Conservation (phyloP, 1,139 yeast species). For the Magnusiomyces paraingens region DNA sequence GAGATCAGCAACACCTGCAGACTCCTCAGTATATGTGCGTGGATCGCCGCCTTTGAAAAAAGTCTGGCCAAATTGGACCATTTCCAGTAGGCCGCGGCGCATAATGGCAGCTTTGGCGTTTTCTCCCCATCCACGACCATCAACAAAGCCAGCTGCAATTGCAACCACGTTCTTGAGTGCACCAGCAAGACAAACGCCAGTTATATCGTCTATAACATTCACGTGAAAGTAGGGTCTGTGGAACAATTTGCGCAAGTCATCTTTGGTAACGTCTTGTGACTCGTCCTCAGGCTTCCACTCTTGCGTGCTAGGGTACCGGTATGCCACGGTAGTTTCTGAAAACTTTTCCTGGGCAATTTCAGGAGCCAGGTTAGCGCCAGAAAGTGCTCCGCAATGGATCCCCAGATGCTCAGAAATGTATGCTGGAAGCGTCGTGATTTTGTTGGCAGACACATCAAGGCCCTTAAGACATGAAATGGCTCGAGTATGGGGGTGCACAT, state of each 20-base stretch:
- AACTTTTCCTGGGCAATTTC: constrained; percentile 91
- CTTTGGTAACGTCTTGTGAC: constrained; percentile 66
- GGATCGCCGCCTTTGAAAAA: constrained; percentile 65
- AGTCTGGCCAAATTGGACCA: constrained; percentile 72
- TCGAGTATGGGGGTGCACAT: constrained; percentile 59
- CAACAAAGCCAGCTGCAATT: constrained; percentile 89
- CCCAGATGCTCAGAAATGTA: constrained; percentile 71
- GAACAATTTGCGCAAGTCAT: constrained; percentile 63
- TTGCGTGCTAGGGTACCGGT: constrained; percentile 47
- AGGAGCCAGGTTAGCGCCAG: constrained; percentile 93
- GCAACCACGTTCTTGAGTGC: constrained; percentile 94
- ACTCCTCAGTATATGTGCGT: constrained; percentile 79
- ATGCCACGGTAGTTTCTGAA: constrained; percentile 94
- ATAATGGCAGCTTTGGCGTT: constrained; percentile 93
- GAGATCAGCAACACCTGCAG: constrained; percentile 95
- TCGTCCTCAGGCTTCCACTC: constrained; percentile 34
- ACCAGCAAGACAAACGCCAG: constrained; percentile 91
- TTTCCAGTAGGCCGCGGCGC: constrained; percentile 88
- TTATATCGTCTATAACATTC: constrained; percentile 78
- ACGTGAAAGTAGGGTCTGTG: constrained; percentile 97
- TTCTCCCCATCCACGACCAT: constrained; percentile 97
- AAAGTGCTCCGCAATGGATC: constrained; percentile 85
- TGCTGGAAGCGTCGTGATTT: constrained; percentile 72
- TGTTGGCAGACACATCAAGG: constrained; percentile 71
- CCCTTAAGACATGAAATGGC: constrained; percentile 95